Percentiles rank a stretch among this genome's conserved stretches.
These are phyloP conservation scores for Hamigera avellanea DNA, from an alignment of 495 filamentous ascomycete genomes.

Conservation along the genomic window DNA sequence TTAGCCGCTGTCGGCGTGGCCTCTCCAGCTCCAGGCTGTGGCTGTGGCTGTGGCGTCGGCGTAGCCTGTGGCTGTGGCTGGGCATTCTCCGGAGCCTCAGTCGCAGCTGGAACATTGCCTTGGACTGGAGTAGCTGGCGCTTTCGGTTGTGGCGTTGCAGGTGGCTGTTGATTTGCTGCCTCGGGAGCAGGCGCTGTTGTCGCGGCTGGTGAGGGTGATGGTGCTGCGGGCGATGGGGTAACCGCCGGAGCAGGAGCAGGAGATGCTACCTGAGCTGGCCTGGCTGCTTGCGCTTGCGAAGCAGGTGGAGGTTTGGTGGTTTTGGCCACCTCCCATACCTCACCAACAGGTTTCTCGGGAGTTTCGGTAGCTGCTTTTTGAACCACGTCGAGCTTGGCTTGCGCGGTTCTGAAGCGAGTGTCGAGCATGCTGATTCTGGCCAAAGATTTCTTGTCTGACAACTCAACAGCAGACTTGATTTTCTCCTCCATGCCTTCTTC, in stretches of 20 bases:
- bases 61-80: conserved; percentile 8
- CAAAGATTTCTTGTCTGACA: conserved; percentile 48
- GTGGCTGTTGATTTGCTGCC: conserved; percentile 3
- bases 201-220: conserved; percentile 10
- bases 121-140: conserved; percentile 3
- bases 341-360: conserved; percentile 63
- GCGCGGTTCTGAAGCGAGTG: conserved; percentile 47
- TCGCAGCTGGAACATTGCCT: background rate
- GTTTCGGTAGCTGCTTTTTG: conserved; percentile 73
- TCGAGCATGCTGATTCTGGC: conserved; percentile 74
- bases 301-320: conserved; percentile 48
- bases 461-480: conserved; percentile 31
- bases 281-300: conserved; percentile 19
- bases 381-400: conserved; percentile 66
- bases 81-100: background rate
- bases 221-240: conserved; percentile 14
- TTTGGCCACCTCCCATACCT: conserved; percentile 78
- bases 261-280: conserved; percentile 19
- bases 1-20: conserved; percentile 8
- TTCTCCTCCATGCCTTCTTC: conserved; percentile 28
- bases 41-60: conserved; percentile 6
- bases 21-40: conserved; percentile 7
- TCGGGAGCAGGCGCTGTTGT: conserved; percentile 6
- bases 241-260: conserved; percentile 19
- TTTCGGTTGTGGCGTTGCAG: background rate